Conservation (phyloP, 352 stramenopile genomes). For the Globisporangium cylindrosporum region DNA sequence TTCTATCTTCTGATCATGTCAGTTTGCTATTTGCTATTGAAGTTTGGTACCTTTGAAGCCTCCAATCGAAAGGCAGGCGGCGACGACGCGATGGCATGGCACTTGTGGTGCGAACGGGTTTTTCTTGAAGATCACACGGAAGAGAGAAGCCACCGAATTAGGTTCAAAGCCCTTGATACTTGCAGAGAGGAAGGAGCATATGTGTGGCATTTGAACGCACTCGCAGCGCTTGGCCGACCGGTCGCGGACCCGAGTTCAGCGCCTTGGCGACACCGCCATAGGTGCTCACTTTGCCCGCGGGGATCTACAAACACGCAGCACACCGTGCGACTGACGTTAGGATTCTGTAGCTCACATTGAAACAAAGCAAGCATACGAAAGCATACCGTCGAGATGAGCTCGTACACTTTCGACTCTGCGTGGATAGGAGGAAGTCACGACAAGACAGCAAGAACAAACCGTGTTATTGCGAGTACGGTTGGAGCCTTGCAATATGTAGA, state of each 20-base stretch:
- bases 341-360: neutral
- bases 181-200: too few species aligned
- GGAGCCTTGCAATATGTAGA: too few species aligned
- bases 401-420: slow-evolving; percentile 74
- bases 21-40: too few species aligned
- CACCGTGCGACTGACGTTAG: neutral
- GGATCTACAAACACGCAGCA: slow-evolving; percentile 42
- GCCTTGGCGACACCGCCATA: slow-evolving; percentile 66
- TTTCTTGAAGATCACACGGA: slow-evolving; percentile 25
- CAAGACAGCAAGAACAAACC: neutral
- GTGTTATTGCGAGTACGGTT: neutral
- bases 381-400: slow-evolving; percentile 69
- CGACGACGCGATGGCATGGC: slow-evolving; percentile 77
- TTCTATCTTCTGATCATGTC: too few species aligned
- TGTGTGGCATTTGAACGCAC: slow-evolving; percentile 21
- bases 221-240: slow-evolving; percentile 75
- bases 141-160: too few species aligned
- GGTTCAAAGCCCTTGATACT: too few species aligned
- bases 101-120: slow-evolving; percentile 81
- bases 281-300: slow-evolving; percentile 72
- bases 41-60: slow-evolving; percentile 57
- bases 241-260: slow-evolving; percentile 60
- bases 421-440: neutral
- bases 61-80: slow-evolving; percentile 59
- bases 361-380: neutral